phyloP scores from a whole-genome alignment of 2,329 filamentous ascomycete genomes.

The Cladobotryum mycophilum region DNA sequence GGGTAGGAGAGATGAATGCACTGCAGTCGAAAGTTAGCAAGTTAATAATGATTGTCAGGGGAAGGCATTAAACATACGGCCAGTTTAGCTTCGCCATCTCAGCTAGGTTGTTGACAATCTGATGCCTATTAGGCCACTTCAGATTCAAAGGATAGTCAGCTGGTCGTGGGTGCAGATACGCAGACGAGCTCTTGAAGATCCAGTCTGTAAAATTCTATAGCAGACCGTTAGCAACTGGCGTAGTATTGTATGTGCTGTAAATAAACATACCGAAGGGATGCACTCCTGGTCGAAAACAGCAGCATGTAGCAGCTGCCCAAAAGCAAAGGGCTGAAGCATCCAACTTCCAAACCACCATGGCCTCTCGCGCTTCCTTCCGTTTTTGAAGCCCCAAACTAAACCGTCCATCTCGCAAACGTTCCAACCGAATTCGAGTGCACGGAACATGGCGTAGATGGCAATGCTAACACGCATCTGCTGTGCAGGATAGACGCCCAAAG shows the following conservation, averaged over 20 bases:
- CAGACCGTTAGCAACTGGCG: too few relatives aligned
- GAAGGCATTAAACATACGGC: constrained; percentile 56
- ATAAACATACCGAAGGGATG: constrained; percentile 52
- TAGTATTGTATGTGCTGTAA: too few relatives aligned
- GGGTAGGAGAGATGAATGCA: constrained; percentile 74
- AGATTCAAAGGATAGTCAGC: constrained; percentile 58
- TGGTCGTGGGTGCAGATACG: constrained; percentile 72
- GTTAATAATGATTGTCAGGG: not conserved
- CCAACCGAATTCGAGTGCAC: constrained; percentile 80
- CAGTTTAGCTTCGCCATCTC: constrained; percentile 76
- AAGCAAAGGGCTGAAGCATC: constrained; percentile 70
- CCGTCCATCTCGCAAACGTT: constrained; percentile 74
- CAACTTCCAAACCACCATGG: constrained; percentile 84
- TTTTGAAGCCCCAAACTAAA: constrained; percentile 55
- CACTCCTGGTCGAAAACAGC: constrained; percentile 72
- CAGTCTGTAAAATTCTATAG: constrained; percentile 32
- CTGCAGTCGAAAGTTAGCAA: constrained; percentile 31
- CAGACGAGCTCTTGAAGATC: constrained; percentile 65
- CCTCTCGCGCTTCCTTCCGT: constrained; percentile 49
- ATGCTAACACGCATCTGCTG: constrained; percentile 66
- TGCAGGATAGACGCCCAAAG: constrained; percentile 67
- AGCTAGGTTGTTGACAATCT: constrained; percentile 75
- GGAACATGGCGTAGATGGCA: constrained; percentile 74
- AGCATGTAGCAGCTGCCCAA: constrained; percentile 70
- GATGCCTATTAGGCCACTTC: constrained; percentile 67